Conservation (phyloP, 306 rosid genomes). For the Styphnolobium japonicum region DNA sequence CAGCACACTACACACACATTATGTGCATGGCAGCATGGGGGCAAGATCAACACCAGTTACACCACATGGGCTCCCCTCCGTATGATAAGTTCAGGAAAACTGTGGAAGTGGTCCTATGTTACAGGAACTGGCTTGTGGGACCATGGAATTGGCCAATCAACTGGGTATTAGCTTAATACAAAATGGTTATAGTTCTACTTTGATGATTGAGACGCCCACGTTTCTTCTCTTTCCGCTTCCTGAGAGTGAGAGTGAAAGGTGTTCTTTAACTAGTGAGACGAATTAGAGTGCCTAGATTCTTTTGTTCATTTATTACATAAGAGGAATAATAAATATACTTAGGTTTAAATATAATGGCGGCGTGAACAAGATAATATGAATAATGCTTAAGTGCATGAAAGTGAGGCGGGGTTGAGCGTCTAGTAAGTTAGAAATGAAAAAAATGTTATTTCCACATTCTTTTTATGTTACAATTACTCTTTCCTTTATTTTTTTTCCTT, state of each 20-base stretch:
- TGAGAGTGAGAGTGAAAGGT: slow-evolving; percentile 1
- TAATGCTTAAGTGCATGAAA: neutral
- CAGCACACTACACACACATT: neutral
- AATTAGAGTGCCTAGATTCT: neutral
- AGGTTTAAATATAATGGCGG: neutral
- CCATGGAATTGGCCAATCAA: slow-evolving; percentile 26
- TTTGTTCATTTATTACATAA: neutral
- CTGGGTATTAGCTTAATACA: slow-evolving; percentile 7
- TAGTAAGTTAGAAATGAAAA: no score
- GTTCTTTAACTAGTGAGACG: no score
- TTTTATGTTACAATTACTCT: no score
- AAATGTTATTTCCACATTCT: neutral
- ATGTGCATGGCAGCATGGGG: slow-evolving; percentile 23
- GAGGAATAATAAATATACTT: neutral
- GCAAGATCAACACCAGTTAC: neutral
- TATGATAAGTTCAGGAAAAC: neutral
- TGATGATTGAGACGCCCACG: slow-evolving; percentile 28
- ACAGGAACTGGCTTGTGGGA: slow-evolving; percentile 2
- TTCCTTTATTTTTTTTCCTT: no score
- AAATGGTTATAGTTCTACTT: slow-evolving; percentile 2
- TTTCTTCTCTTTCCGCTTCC: slow-evolving; percentile 3
- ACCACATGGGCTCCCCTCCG: neutral
- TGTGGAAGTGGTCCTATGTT: slow-evolving; percentile 31
- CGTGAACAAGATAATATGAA: neutral
- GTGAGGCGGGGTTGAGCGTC: neutral